Base-by-base conservation (phyloP, 2,329 filamentous ascomycete genomes). In the Cercospora sp. region DNA sequence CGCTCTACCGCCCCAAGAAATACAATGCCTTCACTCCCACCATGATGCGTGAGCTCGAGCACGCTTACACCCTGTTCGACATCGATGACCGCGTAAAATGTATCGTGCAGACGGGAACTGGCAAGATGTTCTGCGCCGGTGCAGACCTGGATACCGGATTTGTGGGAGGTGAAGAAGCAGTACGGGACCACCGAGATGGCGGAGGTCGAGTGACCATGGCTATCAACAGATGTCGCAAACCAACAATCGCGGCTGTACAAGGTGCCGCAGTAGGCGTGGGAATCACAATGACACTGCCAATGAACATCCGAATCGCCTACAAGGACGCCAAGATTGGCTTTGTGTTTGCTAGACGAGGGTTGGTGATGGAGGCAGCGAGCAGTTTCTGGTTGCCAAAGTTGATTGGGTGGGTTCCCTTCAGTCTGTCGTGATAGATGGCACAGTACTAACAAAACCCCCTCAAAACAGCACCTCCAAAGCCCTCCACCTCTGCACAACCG, bases 331-430 rank as follows among this genome's bases (percentile, higher is more conserved):
- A 90, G 75, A 86, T 93, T 70, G 91, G 90, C 63, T 91, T 93
- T 76, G 90, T 92, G 18, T 94, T 93, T 77, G 84, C 86, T 26
- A 85, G 90, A 28, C 84, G 90, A 53, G 91, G 90, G 1, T 83
- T 93, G 74, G 83, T 87, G 67, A 89, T 91, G 86, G 91, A 94
- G 79, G 90, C 89, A 0, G 89, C 87, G 75, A 88, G 85, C 61
- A 89, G 87, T 8, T 93, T 86, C 78, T 93, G 91, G 81, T 82
- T 93, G 39, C 90, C 91, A 2, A 85, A 89, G 0, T 81, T 93
- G 28, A 84, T 93, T 68, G 91, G 91, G 66, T 81, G 33, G 4
- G 33, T 33, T 5, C 4, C 23, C 23, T 26, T 26, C 23, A 26
- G 2, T 26, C 23, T 26, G 23, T 26, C 23, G 2, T 26, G 31